Evolutionary conservation across 1,139 yeast species (phyloP).

Genomic region (Debaryomycetaceae sp.): DNA sequence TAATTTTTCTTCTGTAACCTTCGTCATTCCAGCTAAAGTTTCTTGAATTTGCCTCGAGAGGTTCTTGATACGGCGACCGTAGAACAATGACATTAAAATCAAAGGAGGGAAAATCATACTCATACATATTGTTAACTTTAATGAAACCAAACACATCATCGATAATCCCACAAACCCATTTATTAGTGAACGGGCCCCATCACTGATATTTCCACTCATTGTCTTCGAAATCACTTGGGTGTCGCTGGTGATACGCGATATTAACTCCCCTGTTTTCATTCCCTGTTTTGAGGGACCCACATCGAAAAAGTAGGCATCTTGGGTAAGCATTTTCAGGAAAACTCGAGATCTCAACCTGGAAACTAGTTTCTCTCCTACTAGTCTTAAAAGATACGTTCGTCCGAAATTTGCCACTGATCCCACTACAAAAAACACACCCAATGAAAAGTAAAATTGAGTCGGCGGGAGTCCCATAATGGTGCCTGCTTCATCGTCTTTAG

Average conservation of each 20-base stretch:
- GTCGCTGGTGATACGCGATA: slow-evolving; percentile 83
- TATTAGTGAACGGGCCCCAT: slow-evolving; percentile 78
- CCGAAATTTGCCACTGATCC: slow-evolving; percentile 83
- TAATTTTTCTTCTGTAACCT: slow-evolving; percentile 88
- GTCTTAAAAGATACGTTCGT: slow-evolving; percentile 67
- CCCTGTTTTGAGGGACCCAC: slow-evolving; percentile 53
- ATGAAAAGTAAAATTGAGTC: slow-evolving; percentile 30
- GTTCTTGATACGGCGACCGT: slow-evolving; percentile 75
- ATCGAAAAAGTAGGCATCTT: slow-evolving; percentile 91
- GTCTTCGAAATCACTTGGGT: slow-evolving; percentile 87
- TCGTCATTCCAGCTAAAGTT: slow-evolving; percentile 80
- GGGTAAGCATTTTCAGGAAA: slow-evolving; percentile 72
- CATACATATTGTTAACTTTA: slow-evolving; percentile 73
- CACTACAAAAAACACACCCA: slow-evolving; percentile 51
- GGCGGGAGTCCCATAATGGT: slow-evolving; percentile 32
- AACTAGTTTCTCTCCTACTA: slow-evolving; percentile 82
- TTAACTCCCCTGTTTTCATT: slow-evolving; percentile 86
- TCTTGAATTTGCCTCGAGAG: slow-evolving; percentile 79
- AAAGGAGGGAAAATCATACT: slow-evolving; percentile 81
- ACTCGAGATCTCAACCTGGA: slow-evolving; percentile 76
- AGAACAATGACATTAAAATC: slow-evolving; percentile 66
- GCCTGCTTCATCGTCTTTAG: slow-evolving; percentile 13
- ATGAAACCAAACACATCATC: slow-evolving; percentile 88
- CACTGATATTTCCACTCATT: slow-evolving; percentile 85
- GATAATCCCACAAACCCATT: slow-evolving; percentile 76